A percentile compares a stretch with the other conserved stretches of the same genome.
phyloP scores from a whole-genome alignment of 106 monocot genomes.

The Acorus gramineus region DNA sequence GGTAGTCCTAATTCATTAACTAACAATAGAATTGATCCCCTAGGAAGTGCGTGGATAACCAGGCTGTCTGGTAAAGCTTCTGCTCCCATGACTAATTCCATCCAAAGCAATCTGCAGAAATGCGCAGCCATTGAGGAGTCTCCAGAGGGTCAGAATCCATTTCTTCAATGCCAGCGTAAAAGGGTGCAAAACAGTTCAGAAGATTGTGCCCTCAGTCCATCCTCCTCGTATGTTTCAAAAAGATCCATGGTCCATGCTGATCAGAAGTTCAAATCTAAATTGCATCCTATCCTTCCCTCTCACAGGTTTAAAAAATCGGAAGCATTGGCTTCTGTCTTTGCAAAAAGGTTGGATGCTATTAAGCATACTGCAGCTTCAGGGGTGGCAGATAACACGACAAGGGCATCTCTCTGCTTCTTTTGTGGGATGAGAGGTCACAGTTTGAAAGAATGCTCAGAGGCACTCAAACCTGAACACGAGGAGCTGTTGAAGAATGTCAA shows the following conservation, averaged over 20 bases:
- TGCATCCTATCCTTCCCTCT: conserved; percentile 28
- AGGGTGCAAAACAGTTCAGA: conserved; percentile 4
- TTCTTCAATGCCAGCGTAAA: too few relatives aligned
- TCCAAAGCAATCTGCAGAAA: too few relatives aligned
- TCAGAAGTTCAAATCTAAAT: conserved; percentile 19
- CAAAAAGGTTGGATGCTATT: conserved; percentile 49
- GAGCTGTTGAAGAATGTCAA: conserved; percentile 9
- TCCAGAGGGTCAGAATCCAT: too few relatives aligned
- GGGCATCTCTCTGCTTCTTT: conserved; percentile 22
- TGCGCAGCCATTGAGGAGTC: too few relatives aligned
- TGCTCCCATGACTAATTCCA: too few relatives aligned
- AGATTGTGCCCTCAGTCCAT: background rate
- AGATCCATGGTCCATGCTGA: background rate
- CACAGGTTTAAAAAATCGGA: conserved; percentile 24
- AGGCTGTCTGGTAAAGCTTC: too few relatives aligned
- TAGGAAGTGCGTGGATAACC: too few relatives aligned
- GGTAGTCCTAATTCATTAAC: too few relatives aligned
- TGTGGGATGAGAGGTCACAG: conserved; percentile 31
- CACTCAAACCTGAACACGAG: conserved; percentile 6
- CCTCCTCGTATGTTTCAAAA: conserved; percentile 15
- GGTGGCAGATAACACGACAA: background rate
- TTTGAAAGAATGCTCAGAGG: conserved; percentile 17
- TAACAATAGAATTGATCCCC: too few relatives aligned
- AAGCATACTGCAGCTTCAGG: conserved; percentile 13
- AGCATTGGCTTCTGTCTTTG: conserved; percentile 35